phyloP scores from a whole-genome alignment of 2,329 filamentous ascomycete genomes.

The Penicillium sp. region DNA sequence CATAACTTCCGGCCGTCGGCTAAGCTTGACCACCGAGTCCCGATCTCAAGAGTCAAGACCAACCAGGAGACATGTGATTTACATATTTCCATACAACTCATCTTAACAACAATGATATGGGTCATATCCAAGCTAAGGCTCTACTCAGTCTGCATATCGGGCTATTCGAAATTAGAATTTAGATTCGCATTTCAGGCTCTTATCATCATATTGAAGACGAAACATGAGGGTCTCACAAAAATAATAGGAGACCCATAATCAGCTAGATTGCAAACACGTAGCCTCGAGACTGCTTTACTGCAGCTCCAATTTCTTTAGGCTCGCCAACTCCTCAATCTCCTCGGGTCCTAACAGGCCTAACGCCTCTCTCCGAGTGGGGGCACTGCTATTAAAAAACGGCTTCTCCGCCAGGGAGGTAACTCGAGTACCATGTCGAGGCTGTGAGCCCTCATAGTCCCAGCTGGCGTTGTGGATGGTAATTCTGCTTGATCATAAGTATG shows the following conservation, averaged over 20 bases:
- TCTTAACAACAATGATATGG: no score
- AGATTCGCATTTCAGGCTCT: neutral
- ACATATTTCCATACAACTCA: no score
- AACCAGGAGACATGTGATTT: no score
- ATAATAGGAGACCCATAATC: no score
- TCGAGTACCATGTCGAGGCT: constrained; percentile 70
- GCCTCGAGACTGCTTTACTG: neutral
- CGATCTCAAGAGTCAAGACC: neutral
- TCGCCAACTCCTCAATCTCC: constrained; percentile 42
- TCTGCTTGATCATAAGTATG: constrained; percentile 34
- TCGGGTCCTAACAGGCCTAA: constrained; percentile 63
- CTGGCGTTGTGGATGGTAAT: constrained; percentile 74
- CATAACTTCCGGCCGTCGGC: constrained; percentile 1
- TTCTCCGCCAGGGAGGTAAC: constrained; percentile 72
- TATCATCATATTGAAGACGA: neutral
- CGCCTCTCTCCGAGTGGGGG: constrained; percentile 66
- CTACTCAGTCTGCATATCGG: neutral
- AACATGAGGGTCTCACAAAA: neutral
- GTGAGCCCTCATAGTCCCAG: constrained; percentile 69
- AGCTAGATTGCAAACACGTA: neutral
- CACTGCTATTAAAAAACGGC: constrained; percentile 65
- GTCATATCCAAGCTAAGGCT: neutral
- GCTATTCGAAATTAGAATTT: neutral
- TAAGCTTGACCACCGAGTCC: neutral
- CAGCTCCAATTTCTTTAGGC: constrained; percentile 4